phyloP scores from a whole-genome alignment of 1,284 basidiomycete species.

The Pyrrhoderma noxium region DNA sequence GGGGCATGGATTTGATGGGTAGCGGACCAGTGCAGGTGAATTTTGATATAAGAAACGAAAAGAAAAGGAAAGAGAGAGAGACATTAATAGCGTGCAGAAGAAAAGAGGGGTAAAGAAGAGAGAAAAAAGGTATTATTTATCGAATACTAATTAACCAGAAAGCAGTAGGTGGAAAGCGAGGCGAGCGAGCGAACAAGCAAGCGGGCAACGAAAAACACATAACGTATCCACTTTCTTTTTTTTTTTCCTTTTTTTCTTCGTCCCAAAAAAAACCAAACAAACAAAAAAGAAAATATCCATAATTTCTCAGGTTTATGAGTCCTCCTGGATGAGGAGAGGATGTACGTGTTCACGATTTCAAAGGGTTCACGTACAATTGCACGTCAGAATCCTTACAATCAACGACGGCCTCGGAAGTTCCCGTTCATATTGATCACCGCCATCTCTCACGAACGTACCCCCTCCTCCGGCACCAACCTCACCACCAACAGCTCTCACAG shows the following conservation, averaged over 20 bases:
- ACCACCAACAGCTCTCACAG: slow-evolving; percentile 59
- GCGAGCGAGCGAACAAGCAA: neutral
- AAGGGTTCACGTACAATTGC: slow-evolving; percentile 50
- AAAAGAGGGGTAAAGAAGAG: neutral
- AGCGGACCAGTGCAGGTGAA: neutral
- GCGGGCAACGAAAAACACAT: too few species aligned
- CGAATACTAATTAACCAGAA: neutral
- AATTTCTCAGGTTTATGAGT: too few species aligned
- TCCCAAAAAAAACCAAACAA: too few species aligned
- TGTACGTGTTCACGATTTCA: neutral
- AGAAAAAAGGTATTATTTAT: neutral
- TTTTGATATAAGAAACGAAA: neutral
- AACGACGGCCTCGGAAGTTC: slow-evolving; percentile 49
- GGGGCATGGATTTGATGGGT: neutral
- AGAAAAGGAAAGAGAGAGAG: neutral
- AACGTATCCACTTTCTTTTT: too few species aligned
- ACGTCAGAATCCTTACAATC: slow-evolving; percentile 60
- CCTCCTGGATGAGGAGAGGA: neutral
- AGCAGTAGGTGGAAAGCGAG: neutral
- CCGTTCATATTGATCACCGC: slow-evolving; percentile 43
- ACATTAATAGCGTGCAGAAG: neutral
- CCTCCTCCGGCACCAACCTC: slow-evolving; percentile 58
- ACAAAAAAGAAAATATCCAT: too few species aligned
- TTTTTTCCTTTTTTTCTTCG: too few species aligned
- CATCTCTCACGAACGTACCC: slow-evolving; percentile 39